These are phyloP conservation scores for Smittium culicis DNA, from an alignment of 371 early-diverging fungal genomes.

Conservation along the genomic window DNA sequence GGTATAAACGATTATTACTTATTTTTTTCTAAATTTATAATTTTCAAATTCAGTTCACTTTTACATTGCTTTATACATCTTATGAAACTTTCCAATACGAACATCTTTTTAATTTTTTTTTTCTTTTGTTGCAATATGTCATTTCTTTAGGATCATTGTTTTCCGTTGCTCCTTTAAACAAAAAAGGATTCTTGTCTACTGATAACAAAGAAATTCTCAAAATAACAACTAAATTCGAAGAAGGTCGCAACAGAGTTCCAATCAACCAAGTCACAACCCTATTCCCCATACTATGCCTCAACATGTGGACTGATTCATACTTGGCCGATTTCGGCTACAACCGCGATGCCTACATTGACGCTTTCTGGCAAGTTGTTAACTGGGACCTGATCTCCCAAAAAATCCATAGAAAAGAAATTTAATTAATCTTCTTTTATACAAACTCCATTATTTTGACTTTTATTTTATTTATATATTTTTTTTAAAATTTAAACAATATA, in stretches of 20 bases:
- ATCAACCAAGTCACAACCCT: constrained; percentile 15
- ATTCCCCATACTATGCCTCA: constrained; percentile 36
- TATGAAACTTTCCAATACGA: too few species aligned
- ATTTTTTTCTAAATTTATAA: too few species aligned
- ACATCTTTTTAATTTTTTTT: too few species aligned
- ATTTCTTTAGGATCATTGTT: constrained; percentile 5
- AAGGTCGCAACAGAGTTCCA: neutral
- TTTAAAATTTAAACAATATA: too few species aligned
- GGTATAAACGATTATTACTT: too few species aligned
- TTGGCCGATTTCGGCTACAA: constrained; percentile 40
- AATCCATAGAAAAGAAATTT: constrained; percentile 9
- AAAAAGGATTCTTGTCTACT: constrained; percentile 8
- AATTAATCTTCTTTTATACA: too few species aligned
- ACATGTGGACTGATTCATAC: constrained; percentile 51
- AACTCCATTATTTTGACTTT: too few species aligned
- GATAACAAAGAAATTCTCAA: constrained; percentile 28
- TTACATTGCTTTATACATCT: constrained; percentile 2
- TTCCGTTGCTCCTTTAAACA: constrained; percentile 8
- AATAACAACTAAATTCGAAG: constrained; percentile 24
- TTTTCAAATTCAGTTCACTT: constrained; percentile 18
- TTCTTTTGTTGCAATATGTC: neutral
- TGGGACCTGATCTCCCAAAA: constrained; percentile 33
- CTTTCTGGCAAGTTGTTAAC: constrained; percentile 43
- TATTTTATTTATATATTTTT: too few species aligned
- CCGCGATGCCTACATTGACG: constrained; percentile 34